Conservation (phyloP, 2,329 filamentous ascomycete genomes). For the Pseudogymnoascus sp. region DNA sequence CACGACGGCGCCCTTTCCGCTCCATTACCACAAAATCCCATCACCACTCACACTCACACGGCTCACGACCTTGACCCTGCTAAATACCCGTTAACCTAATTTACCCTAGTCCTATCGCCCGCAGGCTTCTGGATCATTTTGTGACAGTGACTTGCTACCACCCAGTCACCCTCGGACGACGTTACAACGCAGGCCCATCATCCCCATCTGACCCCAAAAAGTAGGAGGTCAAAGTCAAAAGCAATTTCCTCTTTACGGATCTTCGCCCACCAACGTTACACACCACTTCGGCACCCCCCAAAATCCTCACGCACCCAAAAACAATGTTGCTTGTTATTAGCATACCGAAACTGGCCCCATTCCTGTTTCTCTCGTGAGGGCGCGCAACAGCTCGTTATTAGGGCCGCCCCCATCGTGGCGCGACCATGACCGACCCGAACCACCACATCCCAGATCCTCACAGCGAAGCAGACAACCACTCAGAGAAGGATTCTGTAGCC, state of each 20-base stretch:
- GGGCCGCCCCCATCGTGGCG: background rate
- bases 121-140: background rate
- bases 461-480: background rate
- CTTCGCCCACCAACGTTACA: background rate
- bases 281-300: background rate
- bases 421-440: background rate
- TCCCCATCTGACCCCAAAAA: background rate
- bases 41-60: background rate
- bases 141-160: slow-evolving; percentile 2
- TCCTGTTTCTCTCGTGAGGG: slow-evolving; percentile 2
- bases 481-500: background rate
- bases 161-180: background rate
- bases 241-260: slow-evolving; percentile 9
- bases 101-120: background rate
- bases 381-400: background rate
- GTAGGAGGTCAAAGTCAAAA: slow-evolving; percentile 2
- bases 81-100: background rate
- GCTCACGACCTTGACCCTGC: background rate
- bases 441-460: background rate
- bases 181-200: background rate
- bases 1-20: background rate
- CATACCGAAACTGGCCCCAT: background rate
- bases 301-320: background rate
- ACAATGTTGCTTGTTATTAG: slow-evolving; percentile 4
- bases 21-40: background rate